A percentile compares a stretch with the other conserved stretches of the same genome.
Evolutionary conservation across 2,329 filamentous ascomycete species (phyloP).

Genomic region (Stylonectria norvegica): DNA sequence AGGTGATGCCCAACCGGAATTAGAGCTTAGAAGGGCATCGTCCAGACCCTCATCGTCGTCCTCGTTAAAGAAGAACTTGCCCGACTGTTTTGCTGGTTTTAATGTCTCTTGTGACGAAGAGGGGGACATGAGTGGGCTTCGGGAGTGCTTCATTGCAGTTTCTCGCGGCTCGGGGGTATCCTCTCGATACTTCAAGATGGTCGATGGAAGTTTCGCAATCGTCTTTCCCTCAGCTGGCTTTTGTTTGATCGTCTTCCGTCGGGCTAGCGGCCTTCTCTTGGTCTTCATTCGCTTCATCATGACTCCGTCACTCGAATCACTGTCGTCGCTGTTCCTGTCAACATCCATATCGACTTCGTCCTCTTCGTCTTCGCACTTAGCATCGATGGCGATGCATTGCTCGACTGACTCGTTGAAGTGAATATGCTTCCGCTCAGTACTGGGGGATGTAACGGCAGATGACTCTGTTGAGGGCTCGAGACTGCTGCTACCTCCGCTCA

Average conservation of each 20-base stretch:
- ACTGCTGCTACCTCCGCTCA: slow-evolving; percentile 59
- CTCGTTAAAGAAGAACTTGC: slow-evolving; percentile 60
- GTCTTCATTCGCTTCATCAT: slow-evolving; percentile 73
- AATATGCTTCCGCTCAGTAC: slow-evolving; percentile 76
- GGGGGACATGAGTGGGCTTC: slow-evolving; percentile 58
- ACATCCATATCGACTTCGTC: slow-evolving; percentile 66
- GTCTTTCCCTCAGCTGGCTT: slow-evolving; percentile 69
- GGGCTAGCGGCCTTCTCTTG: slow-evolving; percentile 49
- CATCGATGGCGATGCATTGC: slow-evolving; percentile 91
- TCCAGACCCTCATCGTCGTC: slow-evolving; percentile 55
- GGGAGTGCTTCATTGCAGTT: slow-evolving; percentile 60
- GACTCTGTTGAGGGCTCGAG: slow-evolving; percentile 65
- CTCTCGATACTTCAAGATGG: slow-evolving; percentile 78
- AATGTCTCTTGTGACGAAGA: slow-evolving; percentile 82
- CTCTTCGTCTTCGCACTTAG: slow-evolving; percentile 74
- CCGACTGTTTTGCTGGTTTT: slow-evolving; percentile 64
- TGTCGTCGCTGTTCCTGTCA: slow-evolving; percentile 50
- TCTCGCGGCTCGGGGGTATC: slow-evolving; percentile 67
- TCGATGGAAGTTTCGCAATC: slow-evolving; percentile 83
- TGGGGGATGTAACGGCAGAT: slow-evolving; percentile 64
- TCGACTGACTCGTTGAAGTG: slow-evolving; percentile 95
- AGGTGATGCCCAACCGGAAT: slow-evolving; percentile 33
- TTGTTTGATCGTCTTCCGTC: slow-evolving; percentile 36
- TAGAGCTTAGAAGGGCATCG: slow-evolving; percentile 28
- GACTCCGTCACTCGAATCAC: slow-evolving; percentile 72